Percentiles rank a stretch among this genome's conserved stretches.
Evolutionary conservation across 2,329 filamentous ascomycete species (phyloP).

Genomic region (Samsoniella hepiali): DNA sequence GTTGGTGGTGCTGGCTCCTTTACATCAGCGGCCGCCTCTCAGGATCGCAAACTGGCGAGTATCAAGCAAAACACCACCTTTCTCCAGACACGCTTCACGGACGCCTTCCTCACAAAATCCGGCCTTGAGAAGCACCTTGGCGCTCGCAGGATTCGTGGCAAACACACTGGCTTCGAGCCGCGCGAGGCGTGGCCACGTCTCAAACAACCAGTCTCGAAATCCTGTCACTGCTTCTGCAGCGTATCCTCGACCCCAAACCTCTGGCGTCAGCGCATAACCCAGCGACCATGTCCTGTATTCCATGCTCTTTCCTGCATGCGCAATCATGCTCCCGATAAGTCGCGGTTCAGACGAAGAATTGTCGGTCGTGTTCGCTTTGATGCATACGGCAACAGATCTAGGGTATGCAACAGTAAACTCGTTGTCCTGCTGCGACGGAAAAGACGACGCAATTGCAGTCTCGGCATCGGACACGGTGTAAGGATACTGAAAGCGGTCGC

Average conservation of each 20-base stretch:
- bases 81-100: conserved; percentile 25
- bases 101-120: neutral
- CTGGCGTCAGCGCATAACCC: conserved; percentile 40
- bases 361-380: conserved; percentile 22
- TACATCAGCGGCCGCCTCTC: neutral
- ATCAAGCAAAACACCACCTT: conserved; percentile 38
- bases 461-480: conserved; percentile 30
- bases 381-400: neutral
- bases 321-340: conserved; percentile 36
- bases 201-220: conserved; percentile 40
- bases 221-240: conserved; percentile 32
- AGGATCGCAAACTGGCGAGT: conserved; percentile 27
- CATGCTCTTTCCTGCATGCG: conserved; percentile 31
- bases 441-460: conserved; percentile 26
- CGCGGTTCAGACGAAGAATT: conserved; percentile 25
- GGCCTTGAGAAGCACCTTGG: conserved; percentile 25
- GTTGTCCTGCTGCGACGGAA: conserved; percentile 17
- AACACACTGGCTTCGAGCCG: conserved; percentile 37
- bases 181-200: conserved; percentile 31
- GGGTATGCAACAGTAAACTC: conserved; percentile 1
- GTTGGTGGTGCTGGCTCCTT: neutral
- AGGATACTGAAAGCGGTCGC: conserved; percentile 19
- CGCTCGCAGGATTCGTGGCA: conserved; percentile 34
- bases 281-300: conserved; percentile 37
- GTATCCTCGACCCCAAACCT: conserved; percentile 40